Evolutionary conservation across 129 eudicot species (phyloP).

Genomic region (Daucus carota): DNA sequence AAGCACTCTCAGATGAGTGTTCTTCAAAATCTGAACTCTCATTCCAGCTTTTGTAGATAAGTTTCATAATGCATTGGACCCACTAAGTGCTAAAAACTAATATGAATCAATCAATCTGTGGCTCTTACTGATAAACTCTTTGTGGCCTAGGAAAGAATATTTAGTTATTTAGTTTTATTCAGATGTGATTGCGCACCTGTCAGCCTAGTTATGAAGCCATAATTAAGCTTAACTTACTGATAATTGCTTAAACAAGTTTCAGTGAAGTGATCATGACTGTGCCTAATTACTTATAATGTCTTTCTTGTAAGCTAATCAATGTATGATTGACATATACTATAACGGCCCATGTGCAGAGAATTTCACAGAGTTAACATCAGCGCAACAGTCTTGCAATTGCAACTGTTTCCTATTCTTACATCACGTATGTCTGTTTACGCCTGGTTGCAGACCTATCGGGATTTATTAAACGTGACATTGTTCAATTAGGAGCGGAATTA

Average conservation of each 20-base stretch:
- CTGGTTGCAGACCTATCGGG: too few relatives aligned
- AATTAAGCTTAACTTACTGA: neutral
- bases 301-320: neutral
- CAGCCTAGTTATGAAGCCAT: neutral
- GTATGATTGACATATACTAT: neutral
- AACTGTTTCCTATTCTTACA: neutral
- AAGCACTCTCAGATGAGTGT: neutral
- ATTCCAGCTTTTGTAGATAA: constrained; percentile 12
- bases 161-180: neutral
- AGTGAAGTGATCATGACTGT: neutral
- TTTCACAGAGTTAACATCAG: neutral
- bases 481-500: neutral
- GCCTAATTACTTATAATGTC: neutral
- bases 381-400: neutral
- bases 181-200: neutral
- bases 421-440: too few relatives aligned
- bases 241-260: neutral
- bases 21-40: neutral
- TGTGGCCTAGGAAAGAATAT: constrained; percentile 7
- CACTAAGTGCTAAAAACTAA: constrained; percentile 9
- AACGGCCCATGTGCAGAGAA: neutral
- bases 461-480: neutral
- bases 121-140: neutral
- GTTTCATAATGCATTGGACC: constrained; percentile 10
- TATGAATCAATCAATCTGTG: constrained; percentile 4